Evolutionary conservation across 441 rosid genomes (phyloP), one percentile per base, ranked within the genome.

Genomic region (Corymbia citriodora): DNA sequence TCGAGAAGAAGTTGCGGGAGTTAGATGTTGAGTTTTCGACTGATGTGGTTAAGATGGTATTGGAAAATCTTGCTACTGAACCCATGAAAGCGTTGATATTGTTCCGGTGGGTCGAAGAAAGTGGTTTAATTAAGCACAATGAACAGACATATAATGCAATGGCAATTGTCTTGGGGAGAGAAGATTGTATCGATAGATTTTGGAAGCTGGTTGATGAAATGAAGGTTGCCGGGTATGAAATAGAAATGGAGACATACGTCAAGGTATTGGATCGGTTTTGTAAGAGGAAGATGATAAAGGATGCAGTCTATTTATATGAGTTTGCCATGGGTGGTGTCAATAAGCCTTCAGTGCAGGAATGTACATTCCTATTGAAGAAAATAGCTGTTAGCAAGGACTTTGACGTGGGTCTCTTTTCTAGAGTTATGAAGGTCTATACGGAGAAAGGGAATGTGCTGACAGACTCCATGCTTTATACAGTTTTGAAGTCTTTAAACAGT

Each of bases 81-180:
- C 98, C 99, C 0, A 91, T 89, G 87, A 97, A 98, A 94, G 96
- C 96, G 2, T 93, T 96, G 92, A 90, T 96, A 88, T 96, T 96
- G 89, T 98, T 98, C 90, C 92, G 99, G 92, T 98, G 99, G 99
- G 88, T 94, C 53, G 94, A 96, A 93, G 99, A 97, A 93, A 90
- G 93, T 94, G 94, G 93, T 54, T 88, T 93, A 54, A 93, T 90
- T 90, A 95, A 94, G 93, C 97, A 94, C 81, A 95, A 96, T 92
- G 94, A 92, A 90, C 68, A 61, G 72, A 97, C 94, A 18, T 97
- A 95, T 89, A 98, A 97, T 94, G 95, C 96, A n/a, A 90, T 98
- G 89, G 98, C 97, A 19, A 93, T 93, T 91, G 94, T 96, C 87
- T 92, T 98, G 91, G 99, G 99, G 45, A 96, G 94, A 90, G 98